Evolutionary conservation across 2,329 filamentous ascomycete species (phyloP), one percentile per base, ranked within the genome.

Genomic region (Arthrobotrys conoides): DNA sequence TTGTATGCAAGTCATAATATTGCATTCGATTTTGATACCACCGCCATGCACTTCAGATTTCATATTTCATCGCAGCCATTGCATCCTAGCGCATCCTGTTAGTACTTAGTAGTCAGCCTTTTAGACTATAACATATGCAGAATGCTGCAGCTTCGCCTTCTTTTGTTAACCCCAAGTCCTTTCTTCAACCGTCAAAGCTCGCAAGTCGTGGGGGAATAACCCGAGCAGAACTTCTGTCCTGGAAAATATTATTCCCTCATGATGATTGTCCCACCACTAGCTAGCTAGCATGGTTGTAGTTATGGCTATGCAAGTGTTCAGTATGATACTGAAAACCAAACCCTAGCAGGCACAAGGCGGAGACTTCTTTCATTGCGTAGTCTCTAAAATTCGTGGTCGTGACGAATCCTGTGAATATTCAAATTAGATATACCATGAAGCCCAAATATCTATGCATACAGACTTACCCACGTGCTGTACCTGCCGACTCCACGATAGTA

Each of bases 401-500:
- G 33, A 36, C 33, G 9, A 6, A 36, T 36, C 6, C 33, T 36
- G 9, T 36, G 9, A 36, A 36, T 30, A 6, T 30, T 3, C 9
- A 36, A 36, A 36, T 9, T 36, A 36, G 33, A 36, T 36, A 36
- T 36, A 36, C 33, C 4, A 36, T 36, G 33, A 10, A 36, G 8
- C 4, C 27, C 8, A 3, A 36, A 36, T 36, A 41, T 41, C 16
- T 41, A 16, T 12, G 12, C 38, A 41, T 16, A 41, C 38, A 41
- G 14, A 41, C 12, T 41, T 14, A 36, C 33, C 33, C 38, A 41
- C 38, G 38, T n/a, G 14, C 14, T 16, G 38, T 49, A 70, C 71
- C 71, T 76, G 55, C 71, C 64, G 27, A 53, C 71, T 63, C 22
- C 71, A 65, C 53, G 71, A 76, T 76, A 69, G 55, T 55, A 65